A percentile compares a stretch with the other conserved stretches of the same genome.
Evolutionary conservation across 768 basidiomycete genomes (phyloP).

Genomic region (Termitomyces sp.): DNA sequence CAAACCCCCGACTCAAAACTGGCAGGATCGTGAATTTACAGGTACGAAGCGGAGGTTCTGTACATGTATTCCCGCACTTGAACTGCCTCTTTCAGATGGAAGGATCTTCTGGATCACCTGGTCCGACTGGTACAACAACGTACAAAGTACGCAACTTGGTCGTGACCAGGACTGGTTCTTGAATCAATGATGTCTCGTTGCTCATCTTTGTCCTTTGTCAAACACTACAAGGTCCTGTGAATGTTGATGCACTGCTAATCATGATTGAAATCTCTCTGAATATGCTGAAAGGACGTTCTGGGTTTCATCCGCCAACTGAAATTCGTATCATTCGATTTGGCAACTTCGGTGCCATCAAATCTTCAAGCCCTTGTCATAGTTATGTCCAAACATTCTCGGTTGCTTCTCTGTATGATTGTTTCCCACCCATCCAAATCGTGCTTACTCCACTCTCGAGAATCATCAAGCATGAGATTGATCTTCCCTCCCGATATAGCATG

Average conservation of each 20-base stretch:
- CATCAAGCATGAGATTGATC: neutral
- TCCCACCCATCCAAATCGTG: neutral
- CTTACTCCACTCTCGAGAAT: neutral
- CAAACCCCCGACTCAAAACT: neutral
- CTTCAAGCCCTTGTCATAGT: neutral
- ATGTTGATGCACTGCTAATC: neutral
- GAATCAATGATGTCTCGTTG: neutral
- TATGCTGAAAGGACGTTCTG: neutral
- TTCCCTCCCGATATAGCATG: neutral
- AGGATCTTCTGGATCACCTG: conserved; percentile 38
- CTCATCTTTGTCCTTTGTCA: neutral
- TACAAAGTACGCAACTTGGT: conserved; percentile 37
- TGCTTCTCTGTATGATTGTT: neutral
- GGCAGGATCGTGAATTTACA: conserved; percentile 37
- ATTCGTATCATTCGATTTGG: neutral
- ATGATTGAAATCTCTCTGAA: neutral
- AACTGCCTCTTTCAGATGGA: conserved; percentile 29
- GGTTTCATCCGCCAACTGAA: too few species aligned
- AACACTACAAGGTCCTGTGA: neutral
- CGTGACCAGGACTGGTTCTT: conserved; percentile 30
- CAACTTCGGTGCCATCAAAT: neutral
- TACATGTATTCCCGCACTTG: neutral
- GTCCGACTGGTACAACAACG: conserved; percentile 33
- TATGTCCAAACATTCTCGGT: neutral
- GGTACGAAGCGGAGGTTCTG: conserved; percentile 14